These are phyloP conservation scores for Coemansia sp. DNA, from an alignment of 192 early-diverging fungal genomes.

Conservation along the genomic window DNA sequence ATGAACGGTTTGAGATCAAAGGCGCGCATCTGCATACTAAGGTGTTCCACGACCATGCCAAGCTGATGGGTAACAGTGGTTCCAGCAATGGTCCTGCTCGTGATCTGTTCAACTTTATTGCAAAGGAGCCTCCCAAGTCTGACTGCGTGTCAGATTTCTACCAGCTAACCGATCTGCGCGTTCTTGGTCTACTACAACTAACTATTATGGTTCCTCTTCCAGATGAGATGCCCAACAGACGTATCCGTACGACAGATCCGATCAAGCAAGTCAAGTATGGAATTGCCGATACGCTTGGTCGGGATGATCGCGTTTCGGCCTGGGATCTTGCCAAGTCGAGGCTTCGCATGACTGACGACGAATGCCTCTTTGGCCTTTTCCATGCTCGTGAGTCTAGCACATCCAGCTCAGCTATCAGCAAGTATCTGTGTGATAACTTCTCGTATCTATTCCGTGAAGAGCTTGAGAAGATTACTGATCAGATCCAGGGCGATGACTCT, in stretches of 20 bases:
- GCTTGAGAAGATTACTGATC: slow-evolving; percentile 63
- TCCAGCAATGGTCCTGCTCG: slow-evolving; percentile 27
- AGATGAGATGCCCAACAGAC: slow-evolving; percentile 76
- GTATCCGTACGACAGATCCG: slow-evolving; percentile 82
- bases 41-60: slow-evolving; percentile 49
- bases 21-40: slow-evolving; percentile 56
- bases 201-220: slow-evolving; percentile 78
- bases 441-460: slow-evolving; percentile 66
- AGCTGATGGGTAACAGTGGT: slow-evolving; percentile 34
- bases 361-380: slow-evolving; percentile 86
- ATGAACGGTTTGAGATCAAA: slow-evolving; percentile 86
- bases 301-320: slow-evolving; percentile 63
- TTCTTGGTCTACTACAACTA: slow-evolving; percentile 89
- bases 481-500: slow-evolving; percentile 32
- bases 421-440: slow-evolving; percentile 71
- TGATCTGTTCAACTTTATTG: slow-evolving; percentile 47
- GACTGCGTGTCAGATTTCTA: slow-evolving; percentile 68
- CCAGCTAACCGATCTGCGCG: slow-evolving; percentile 70
- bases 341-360: slow-evolving; percentile 81
- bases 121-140: slow-evolving; percentile 56
- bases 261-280: slow-evolving; percentile 83
- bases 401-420: slow-evolving; percentile 55
- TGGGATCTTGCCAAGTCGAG: slow-evolving; percentile 87
- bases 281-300: slow-evolving; percentile 79
- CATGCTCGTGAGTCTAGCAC: slow-evolving; percentile 61